phyloP scores from a whole-genome alignment of 805 yeast genomes.

The Ogataea philodendri region DNA sequence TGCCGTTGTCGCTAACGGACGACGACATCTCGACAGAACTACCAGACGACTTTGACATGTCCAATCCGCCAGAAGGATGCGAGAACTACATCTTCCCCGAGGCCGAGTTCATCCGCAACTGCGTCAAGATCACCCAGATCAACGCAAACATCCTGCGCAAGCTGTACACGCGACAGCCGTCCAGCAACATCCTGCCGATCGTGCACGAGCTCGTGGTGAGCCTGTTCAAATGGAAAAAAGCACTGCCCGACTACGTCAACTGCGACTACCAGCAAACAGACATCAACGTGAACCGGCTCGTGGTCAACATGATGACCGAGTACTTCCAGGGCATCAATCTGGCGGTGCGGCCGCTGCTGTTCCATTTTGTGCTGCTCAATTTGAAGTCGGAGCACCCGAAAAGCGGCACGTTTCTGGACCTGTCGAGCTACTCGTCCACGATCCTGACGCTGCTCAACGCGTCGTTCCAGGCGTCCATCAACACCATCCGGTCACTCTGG shows the following conservation, averaged over 20 bases:
- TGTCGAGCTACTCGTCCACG: slow-evolving; percentile 64
- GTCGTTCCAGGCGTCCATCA: slow-evolving; percentile 77
- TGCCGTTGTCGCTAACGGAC: slow-evolving; percentile 76
- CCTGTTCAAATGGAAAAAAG: slow-evolving; percentile 63
- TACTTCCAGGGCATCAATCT: slow-evolving; percentile 79
- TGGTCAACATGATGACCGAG: slow-evolving; percentile 76
- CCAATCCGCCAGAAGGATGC: slow-evolving; percentile 56
- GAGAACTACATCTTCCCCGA: slow-evolving; percentile 73
- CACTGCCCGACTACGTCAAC: slow-evolving; percentile 60
- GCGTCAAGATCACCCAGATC: slow-evolving; percentile 76
- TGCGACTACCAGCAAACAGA: slow-evolving; percentile 58
- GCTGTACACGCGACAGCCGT: slow-evolving; percentile 72
- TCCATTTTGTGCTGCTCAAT: slow-evolving; percentile 72
- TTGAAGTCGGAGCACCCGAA: slow-evolving; percentile 38
- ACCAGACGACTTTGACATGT: slow-evolving; percentile 70
- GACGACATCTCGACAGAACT: slow-evolving; percentile 77
- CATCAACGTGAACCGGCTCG: slow-evolving; percentile 59
- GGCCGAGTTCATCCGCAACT: slow-evolving; percentile 71
- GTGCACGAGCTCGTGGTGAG: slow-evolving; percentile 68
- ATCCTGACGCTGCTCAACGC: slow-evolving; percentile 69
- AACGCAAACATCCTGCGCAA: slow-evolving; percentile 70
- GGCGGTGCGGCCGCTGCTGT: slow-evolving; percentile 73
- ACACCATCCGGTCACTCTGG: slow-evolving; percentile 72
- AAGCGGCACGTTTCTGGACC: slow-evolving; percentile 50
- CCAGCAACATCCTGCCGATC: slow-evolving; percentile 70